A percentile compares a stretch with the other conserved stretches of the same genome.
These are phyloP conservation scores for Colletotrichum caudatum DNA, from an alignment of 2,329 filamentous ascomycete genomes.

Conservation along the genomic window DNA sequence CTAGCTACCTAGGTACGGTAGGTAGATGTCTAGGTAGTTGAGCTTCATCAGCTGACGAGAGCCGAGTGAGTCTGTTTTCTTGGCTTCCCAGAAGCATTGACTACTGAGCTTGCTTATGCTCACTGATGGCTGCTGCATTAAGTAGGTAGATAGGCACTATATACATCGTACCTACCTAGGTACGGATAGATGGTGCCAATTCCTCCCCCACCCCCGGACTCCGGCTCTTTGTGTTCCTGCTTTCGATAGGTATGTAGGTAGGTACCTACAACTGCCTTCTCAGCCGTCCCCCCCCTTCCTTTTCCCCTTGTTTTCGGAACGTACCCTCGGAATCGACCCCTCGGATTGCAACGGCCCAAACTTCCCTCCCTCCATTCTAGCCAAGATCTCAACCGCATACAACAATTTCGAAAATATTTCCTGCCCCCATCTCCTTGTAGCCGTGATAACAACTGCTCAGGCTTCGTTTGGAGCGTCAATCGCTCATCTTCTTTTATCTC, in stretches of 20 bases:
- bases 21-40: not conserved
- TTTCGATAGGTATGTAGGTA: not conserved
- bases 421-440: not conserved
- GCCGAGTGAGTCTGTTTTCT: not conserved
- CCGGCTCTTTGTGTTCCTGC: constrained; percentile 16
- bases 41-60: not conserved
- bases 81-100: not conserved
- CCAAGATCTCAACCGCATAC: constrained; percentile 24
- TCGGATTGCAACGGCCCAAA: constrained; percentile 43
- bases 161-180: constrained; percentile 3
- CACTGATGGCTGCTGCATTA: not conserved
- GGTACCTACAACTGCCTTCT: constrained; percentile 10
- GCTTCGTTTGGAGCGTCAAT: constrained; percentile 15
- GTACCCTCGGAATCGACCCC: constrained; percentile 29
- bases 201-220: constrained; percentile 40
- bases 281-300: constrained; percentile 7
- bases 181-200: not conserved
- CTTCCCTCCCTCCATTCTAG: constrained; percentile 34
- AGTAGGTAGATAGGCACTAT: too few species aligned
- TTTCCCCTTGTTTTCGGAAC: constrained; percentile 15
- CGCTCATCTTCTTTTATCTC: not conserved
- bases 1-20: too few species aligned
- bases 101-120: not conserved
- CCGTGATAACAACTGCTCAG: constrained; percentile 10
- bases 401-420: constrained; percentile 8